Conservation (phyloP, 2,329 filamentous ascomycete genomes). For the Stagonosporopsis chrysanthemi region DNA sequence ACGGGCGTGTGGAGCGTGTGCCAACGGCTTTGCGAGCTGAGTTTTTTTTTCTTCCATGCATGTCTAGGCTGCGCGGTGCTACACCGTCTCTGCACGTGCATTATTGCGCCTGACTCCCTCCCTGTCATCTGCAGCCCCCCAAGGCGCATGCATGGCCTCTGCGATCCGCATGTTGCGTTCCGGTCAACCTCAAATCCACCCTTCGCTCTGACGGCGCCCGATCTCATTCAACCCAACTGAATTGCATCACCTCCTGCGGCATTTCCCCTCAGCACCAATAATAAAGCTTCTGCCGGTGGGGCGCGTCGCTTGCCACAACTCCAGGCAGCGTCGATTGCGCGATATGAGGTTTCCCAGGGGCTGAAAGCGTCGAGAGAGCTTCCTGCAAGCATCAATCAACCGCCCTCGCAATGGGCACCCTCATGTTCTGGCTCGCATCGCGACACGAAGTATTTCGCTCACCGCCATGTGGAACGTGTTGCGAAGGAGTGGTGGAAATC, state of each 20-base stretch:
- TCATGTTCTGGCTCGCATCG: conserved; percentile 4
- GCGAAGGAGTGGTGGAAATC: conserved; percentile 10
- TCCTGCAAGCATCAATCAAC: conserved; percentile 1
- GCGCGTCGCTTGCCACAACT: conserved; percentile 20
- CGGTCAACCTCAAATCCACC: not conserved
- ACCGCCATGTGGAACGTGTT: conserved; percentile 14
- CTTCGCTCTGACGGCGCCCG: not conserved
- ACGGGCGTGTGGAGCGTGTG: conserved; percentile 16
- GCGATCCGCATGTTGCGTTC: conserved; percentile 5
- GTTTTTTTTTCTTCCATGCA: not conserved
- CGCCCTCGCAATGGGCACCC: not conserved
- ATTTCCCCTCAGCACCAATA: not conserved
- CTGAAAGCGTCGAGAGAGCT: conserved; percentile 3
- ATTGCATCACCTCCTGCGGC: conserved; percentile 12
- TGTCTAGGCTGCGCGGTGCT: conserved; percentile 8
- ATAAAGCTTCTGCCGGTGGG: conserved; percentile 11
- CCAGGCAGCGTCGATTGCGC: conserved; percentile 21
- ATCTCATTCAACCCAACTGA: not conserved
- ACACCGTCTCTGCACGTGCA: conserved; percentile 5
- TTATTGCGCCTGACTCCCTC: not conserved
- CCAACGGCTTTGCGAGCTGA: not conserved
- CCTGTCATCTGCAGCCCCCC: not conserved
- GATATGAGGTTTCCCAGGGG: conserved; percentile 6
- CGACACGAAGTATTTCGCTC: conserved; percentile 11
- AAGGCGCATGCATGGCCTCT: not conserved